These are phyloP conservation scores for Terfezia boudieri DNA, from an alignment of 495 filamentous ascomycete genomes.

Conservation along the genomic window DNA sequence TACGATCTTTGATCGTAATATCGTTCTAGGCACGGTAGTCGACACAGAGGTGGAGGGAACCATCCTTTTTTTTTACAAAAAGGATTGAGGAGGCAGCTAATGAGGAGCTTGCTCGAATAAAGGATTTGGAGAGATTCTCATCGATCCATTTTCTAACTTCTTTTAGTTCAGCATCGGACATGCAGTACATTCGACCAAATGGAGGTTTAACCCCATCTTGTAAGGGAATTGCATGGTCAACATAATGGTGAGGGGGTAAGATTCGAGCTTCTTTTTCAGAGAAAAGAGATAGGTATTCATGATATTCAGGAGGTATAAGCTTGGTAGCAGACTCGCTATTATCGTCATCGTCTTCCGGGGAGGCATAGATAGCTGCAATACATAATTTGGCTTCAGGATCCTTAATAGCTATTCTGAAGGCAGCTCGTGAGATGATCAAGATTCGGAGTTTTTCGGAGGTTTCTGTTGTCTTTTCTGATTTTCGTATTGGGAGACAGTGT, in stretches of 20 bases:
- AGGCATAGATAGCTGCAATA: too few relatives aligned
- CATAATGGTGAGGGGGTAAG: neutral
- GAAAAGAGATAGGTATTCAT: constrained; percentile 1
- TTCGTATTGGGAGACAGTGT: too few relatives aligned
- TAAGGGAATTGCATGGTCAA: neutral
- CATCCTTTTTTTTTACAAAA: constrained; percentile 3
- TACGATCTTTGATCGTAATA: constrained; percentile 7
- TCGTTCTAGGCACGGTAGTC: constrained; percentile 10
- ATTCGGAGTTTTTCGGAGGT: too few relatives aligned
- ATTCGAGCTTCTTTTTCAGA: neutral
- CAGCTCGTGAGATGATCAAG: too few relatives aligned
- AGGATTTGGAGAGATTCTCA: constrained; percentile 1
- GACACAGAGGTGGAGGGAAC: neutral
- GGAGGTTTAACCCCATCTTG: constrained; percentile 1
- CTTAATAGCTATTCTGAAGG: too few relatives aligned
- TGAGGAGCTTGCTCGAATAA: neutral
- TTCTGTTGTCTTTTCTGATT: too few relatives aligned
- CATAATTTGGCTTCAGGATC: too few relatives aligned
- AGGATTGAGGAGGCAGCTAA: neutral
- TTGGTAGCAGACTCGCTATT: too few relatives aligned
- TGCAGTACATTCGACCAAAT: neutral
- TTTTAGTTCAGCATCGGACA: neutral
- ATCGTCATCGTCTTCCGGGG: too few relatives aligned
- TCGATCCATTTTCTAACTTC: constrained; percentile 3
- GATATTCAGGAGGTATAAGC: neutral